Percentiles rank a stretch among this genome's conserved stretches.
These are phyloP conservation scores for Beauveria rudraprayagi DNA, from an alignment of 2,329 filamentous ascomycete genomes.

Conservation along the genomic window DNA sequence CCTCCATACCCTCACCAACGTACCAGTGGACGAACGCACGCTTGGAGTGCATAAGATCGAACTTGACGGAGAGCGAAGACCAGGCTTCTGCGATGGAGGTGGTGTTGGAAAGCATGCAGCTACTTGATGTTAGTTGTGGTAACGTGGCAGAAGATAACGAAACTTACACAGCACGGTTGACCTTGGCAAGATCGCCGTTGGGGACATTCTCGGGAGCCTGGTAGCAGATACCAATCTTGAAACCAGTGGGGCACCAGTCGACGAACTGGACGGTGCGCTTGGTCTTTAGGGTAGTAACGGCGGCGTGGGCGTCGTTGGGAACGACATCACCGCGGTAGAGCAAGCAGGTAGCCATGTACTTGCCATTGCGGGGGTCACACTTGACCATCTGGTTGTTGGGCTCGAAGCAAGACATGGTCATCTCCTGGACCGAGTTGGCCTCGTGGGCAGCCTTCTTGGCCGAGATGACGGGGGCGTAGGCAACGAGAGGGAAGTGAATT, in stretches of 20 bases:
- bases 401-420: conserved; percentile 99
- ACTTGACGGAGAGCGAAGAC: conserved; percentile 94
- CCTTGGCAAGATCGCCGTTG: conserved; percentile 94
- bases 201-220: conserved; percentile 93
- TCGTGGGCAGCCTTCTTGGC: conserved; percentile 94
- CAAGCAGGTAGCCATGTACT: conserved; percentile 99
- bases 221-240: conserved; percentile 99
- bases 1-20: conserved; percentile 99
- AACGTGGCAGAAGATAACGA: neutral
- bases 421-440: conserved; percentile 96
- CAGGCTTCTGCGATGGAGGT: conserved; percentile 98
- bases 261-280: conserved; percentile 99
- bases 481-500: conserved; percentile 98
- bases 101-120: conserved; percentile 98
- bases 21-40: conserved; percentile 99
- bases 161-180: conserved; percentile 93
- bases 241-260: conserved; percentile 99
- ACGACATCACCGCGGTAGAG: conserved; percentile 98
- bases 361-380: conserved; percentile 96
- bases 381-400: conserved; percentile 99
- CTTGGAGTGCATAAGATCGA: conserved; percentile 99
- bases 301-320: conserved; percentile 86
- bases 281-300: conserved; percentile 95
- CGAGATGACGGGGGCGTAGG: conserved; percentile 90
- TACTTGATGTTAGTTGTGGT: conserved; percentile 29